A percentile compares a stretch with the other conserved stretches of the same genome.
Evolutionary conservation across 768 basidiomycete genomes (phyloP).

Genomic region (Ramaria rubella): DNA sequence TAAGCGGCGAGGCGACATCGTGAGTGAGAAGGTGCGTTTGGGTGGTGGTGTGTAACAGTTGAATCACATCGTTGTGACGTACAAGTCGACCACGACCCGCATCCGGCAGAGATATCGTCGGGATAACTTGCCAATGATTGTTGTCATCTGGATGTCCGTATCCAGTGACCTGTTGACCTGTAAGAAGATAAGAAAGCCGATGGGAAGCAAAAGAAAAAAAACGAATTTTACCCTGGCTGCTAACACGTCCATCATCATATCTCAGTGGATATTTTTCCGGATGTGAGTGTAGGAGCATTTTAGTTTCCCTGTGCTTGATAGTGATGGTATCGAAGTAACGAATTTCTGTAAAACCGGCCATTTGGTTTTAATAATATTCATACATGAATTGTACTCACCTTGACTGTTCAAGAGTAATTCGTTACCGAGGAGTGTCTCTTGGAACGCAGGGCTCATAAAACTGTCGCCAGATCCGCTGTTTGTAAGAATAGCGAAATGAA

Average conservation of each 20-base stretch:
- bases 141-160: slow-evolving; percentile 93
- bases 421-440: slow-evolving; percentile 89
- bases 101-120: slow-evolving; percentile 91
- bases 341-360: slow-evolving; percentile 55
- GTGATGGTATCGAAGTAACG: slow-evolving; percentile 88
- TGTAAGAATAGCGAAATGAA: slow-evolving; percentile 85
- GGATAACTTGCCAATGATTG: slow-evolving; percentile 93
- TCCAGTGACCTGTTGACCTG: slow-evolving; percentile 93
- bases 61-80: slow-evolving; percentile 82
- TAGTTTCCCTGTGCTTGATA: slow-evolving; percentile 87
- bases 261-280: slow-evolving; percentile 83
- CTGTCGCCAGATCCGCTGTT: slow-evolving; percentile 88
- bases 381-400: slow-evolving; percentile 43
- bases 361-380: neutral
- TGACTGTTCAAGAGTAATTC: slow-evolving; percentile 88
- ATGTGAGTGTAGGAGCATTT: slow-evolving; percentile 92
- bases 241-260: slow-evolving; percentile 93
- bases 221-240: slow-evolving; percentile 65
- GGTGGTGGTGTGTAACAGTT: slow-evolving; percentile 83
- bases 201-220: neutral
- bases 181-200: neutral
- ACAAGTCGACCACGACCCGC: slow-evolving; percentile 90
- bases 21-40: slow-evolving; percentile 83
- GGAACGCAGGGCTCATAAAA: slow-evolving; percentile 98
- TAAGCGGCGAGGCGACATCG: slow-evolving; percentile 93